phyloP scores from a whole-genome alignment of 2,329 filamentous ascomycete species.

The Colletotrichum sp. region DNA sequence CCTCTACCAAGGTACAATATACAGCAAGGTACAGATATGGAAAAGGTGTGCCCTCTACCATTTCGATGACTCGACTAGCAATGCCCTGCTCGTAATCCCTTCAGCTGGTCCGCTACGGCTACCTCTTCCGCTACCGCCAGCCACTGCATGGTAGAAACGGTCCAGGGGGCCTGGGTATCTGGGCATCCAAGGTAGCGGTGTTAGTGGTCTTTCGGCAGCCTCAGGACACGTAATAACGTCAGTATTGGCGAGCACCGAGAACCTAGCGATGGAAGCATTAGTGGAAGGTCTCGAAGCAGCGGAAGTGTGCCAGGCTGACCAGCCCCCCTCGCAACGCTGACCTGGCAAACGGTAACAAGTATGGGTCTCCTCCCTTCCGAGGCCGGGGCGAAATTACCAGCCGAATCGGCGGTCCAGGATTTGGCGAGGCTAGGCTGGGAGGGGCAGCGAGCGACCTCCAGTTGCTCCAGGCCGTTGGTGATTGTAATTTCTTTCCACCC shows the following conservation, averaged over 20 bases:
- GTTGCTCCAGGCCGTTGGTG: background rate
- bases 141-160: background rate
- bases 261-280: background rate
- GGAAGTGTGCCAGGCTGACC: background rate
- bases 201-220: background rate
- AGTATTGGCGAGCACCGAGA: background rate
- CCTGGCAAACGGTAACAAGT: background rate
- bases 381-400: constrained; percentile 9
- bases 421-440: constrained; percentile 1
- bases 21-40: no score
- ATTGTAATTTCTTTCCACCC: constrained; percentile 7
- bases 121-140: background rate
- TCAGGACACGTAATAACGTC: background rate
- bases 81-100: background rate
- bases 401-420: constrained; percentile 8
- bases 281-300: background rate
- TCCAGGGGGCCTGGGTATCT: background rate
- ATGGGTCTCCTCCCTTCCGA: background rate
- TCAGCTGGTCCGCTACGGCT: background rate
- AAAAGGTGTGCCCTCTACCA: background rate
- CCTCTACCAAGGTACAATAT: no score
- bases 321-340: background rate
- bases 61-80: background rate
- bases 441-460: background rate
- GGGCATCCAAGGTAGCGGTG: background rate